phyloP scores from a whole-genome alignment of 2,329 filamentous ascomycete genomes.

The Hypoxylon sp. region DNA sequence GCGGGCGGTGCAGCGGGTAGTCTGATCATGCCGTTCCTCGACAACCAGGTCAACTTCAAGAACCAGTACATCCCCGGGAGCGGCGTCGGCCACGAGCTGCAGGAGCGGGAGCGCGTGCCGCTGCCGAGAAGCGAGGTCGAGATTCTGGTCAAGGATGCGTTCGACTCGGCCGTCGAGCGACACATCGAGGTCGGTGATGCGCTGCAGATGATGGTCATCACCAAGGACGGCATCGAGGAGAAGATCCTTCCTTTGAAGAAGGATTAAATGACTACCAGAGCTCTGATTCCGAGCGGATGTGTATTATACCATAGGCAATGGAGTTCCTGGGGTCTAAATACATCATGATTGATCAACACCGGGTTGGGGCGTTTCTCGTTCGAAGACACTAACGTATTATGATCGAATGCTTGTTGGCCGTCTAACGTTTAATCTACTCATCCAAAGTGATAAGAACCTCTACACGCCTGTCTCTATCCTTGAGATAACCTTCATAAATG shows the following conservation, averaged over 20 bases:
- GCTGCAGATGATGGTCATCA: conserved; percentile 95
- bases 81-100: conserved; percentile 83
- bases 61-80: conserved; percentile 95
- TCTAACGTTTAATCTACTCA: neutral
- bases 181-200: conserved; percentile 99
- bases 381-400: neutral
- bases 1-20: conserved; percentile 93
- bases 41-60: conserved; percentile 99
- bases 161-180: conserved; percentile 97
- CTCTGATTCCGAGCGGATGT: conserved; percentile 24
- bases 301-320: conserved; percentile 47
- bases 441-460: neutral
- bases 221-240: conserved; percentile 89
- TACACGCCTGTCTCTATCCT: neutral
- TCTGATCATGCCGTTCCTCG: conserved; percentile 98
- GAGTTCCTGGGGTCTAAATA: conserved; percentile 38
- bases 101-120: conserved; percentile 78
- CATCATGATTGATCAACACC: conserved; percentile 35
- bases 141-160: conserved; percentile 93
- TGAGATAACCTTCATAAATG: neutral
- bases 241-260: conserved; percentile 87
- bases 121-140: conserved; percentile 82
- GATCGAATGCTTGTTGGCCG: neutral
- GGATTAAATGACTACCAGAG: conserved; percentile 70
- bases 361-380: neutral